Evolutionary conservation across 768 basidiomycete species (phyloP).

Genomic region (Macrolepiota fuliginosa): DNA sequence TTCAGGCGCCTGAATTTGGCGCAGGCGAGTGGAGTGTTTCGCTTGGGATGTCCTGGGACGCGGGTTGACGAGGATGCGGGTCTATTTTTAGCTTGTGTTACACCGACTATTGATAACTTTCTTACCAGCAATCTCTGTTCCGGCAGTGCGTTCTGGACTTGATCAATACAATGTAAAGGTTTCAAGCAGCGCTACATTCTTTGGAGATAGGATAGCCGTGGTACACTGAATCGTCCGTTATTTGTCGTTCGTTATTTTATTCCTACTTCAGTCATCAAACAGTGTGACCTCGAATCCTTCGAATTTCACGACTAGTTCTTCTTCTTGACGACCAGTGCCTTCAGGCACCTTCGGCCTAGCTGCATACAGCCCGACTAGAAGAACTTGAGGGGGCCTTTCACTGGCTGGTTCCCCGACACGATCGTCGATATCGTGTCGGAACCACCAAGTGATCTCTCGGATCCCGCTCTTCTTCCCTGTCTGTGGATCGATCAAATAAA

Average conservation of each 20-base stretch:
- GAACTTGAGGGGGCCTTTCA: conserved; percentile 11
- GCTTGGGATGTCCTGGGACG: too few relatives aligned
- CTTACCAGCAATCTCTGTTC: too few relatives aligned
- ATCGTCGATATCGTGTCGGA: conserved; percentile 24
- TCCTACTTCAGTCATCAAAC: conserved; percentile 24
- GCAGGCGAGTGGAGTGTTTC: too few relatives aligned
- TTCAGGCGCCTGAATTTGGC: too few relatives aligned
- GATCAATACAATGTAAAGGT: too few relatives aligned
- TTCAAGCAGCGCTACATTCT: too few relatives aligned
- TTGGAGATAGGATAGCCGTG: too few relatives aligned
- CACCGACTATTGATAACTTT: too few relatives aligned
- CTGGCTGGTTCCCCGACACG: neutral
- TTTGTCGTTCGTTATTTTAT: neutral
- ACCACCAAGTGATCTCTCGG: conserved; percentile 32
- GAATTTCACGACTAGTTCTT: conserved; percentile 25
- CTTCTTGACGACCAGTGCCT: conserved; percentile 23
- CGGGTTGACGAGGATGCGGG: too few relatives aligned
- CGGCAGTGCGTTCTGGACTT: too few relatives aligned
- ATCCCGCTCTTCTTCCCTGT: conserved; percentile 30
- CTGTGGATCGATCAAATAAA: conserved; percentile 27
- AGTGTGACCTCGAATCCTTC: conserved; percentile 29
- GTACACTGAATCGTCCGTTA: neutral
- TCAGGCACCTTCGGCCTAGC: conserved; percentile 27
- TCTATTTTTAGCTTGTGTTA: too few relatives aligned
- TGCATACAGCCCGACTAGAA: conserved; percentile 27